phyloP scores from a whole-genome alignment of 2,329 filamentous ascomycete species.

The Talaromyces marneffei region DNA sequence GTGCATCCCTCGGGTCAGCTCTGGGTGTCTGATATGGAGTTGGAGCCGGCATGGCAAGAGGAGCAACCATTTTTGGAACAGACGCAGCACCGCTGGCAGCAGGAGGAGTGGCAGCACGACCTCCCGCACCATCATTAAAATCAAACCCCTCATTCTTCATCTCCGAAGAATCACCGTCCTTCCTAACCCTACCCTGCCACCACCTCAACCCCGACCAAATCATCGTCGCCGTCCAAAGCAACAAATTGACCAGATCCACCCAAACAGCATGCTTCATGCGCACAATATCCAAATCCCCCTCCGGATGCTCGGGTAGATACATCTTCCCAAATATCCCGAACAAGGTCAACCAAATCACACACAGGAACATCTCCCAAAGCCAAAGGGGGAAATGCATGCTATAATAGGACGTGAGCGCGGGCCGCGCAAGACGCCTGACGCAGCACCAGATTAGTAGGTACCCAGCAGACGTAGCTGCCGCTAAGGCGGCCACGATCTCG shows the following conservation, averaged over 20 bases:
- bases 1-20: background rate
- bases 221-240: slow-evolving; percentile 68
- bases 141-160: background rate
- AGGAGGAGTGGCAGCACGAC: background rate
- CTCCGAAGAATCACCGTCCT: background rate
- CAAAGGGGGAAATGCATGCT: slow-evolving; percentile 43
- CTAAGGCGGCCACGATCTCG: slow-evolving; percentile 61
- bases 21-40: background rate
- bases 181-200: background rate
- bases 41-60: background rate
- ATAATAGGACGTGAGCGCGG: slow-evolving; percentile 23
- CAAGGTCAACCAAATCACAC: slow-evolving; percentile 71
- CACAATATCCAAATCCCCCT: slow-evolving; percentile 58
- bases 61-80: background rate
- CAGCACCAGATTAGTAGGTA: slow-evolving; percentile 56
- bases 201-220: slow-evolving; percentile 32
- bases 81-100: too few relatives aligned
- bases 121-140: background rate
- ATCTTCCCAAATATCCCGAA: slow-evolving; percentile 80
- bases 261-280: slow-evolving; percentile 85
- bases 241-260: slow-evolving; percentile 68
- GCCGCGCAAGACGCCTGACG: slow-evolving; percentile 18
- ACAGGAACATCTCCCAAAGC: slow-evolving; percentile 65
- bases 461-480: slow-evolving; percentile 58
- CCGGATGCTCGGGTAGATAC: slow-evolving; percentile 64